These are phyloP conservation scores for Parmales sp. DNA, from an alignment of 108 stramenopile genomes.

Conservation along the genomic window DNA sequence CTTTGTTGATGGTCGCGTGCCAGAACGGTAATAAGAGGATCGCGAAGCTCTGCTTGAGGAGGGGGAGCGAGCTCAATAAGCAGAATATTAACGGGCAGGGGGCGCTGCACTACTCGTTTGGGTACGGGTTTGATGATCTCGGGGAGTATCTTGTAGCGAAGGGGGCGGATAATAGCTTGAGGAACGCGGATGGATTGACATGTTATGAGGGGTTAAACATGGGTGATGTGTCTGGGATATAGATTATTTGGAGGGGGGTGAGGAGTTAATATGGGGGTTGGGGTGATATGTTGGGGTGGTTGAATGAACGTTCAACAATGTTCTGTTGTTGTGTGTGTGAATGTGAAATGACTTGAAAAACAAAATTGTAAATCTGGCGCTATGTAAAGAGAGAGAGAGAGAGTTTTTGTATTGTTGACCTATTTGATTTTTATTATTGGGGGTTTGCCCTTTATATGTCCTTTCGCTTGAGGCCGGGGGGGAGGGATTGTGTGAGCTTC, in stretches of 20 bases:
- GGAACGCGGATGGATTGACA: conserved; percentile 48
- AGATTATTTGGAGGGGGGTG: no score
- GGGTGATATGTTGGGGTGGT: not conserved
- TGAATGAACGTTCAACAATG: not conserved
- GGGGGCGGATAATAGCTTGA: conserved; percentile 45
- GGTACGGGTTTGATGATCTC: conserved; percentile 50
- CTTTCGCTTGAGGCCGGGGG: conserved; percentile 81
- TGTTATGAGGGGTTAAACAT: conserved; percentile 49
- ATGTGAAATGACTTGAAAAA: not conserved
- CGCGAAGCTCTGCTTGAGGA: conserved; percentile 45
- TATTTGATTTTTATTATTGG: not conserved
- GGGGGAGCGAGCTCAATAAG: conserved; percentile 44
- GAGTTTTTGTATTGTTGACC: not conserved
- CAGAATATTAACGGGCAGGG: conserved; percentile 50
- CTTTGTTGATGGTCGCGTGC: conserved; percentile 37
- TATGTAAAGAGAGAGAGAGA: not conserved
- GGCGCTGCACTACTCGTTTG: conserved; percentile 41
- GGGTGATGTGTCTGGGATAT: conserved; percentile 24
- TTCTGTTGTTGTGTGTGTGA: not conserved
- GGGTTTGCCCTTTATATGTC: conserved; percentile 55
- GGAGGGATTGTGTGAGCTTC: conserved; percentile 93
- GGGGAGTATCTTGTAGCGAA: conserved; percentile 46
- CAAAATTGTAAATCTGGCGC: not conserved
- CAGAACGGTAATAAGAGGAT: conserved; percentile 57
- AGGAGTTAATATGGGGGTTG: no score